A percentile compares a stretch with the other conserved stretches of the same genome.
phyloP scores from a whole-genome alignment of 2,329 filamentous ascomycete species.

The Trichoderma sp. region DNA sequence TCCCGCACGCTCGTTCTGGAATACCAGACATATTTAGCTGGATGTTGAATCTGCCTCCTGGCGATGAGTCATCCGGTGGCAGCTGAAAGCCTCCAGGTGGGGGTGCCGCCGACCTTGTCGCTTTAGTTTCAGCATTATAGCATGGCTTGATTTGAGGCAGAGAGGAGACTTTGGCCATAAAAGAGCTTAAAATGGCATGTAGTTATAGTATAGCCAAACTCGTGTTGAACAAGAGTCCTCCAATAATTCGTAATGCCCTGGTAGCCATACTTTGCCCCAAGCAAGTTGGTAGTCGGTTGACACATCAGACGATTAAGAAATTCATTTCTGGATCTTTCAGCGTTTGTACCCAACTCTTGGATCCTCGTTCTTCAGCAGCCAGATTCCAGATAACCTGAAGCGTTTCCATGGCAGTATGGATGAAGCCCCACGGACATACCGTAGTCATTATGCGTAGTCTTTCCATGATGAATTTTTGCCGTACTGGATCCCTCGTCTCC shows the following conservation, averaged over 20 bases:
- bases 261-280: neutral
- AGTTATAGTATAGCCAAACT: neutral
- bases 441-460: slow-evolving; percentile 42
- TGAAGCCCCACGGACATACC: slow-evolving; percentile 49
- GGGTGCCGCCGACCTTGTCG: neutral
- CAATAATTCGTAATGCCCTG: neutral
- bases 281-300: neutral
- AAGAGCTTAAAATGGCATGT: neutral
- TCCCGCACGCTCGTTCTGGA: neutral
- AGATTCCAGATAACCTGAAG: slow-evolving; percentile 44
- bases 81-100: neutral
- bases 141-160: neutral
- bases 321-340: slow-evolving; percentile 43
- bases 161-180: no score
- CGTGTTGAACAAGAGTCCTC: neutral
- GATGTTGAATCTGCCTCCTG: neutral
- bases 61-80: slow-evolving; percentile 8
- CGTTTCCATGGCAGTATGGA: slow-evolving; percentile 47
- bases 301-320: slow-evolving; percentile 41
- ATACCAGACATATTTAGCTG: neutral
- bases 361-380: slow-evolving; percentile 33
- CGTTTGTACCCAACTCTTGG: slow-evolving; percentile 44
- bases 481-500: slow-evolving; percentile 43
- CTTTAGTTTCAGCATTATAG: neutral
- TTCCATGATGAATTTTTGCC: slow-evolving; percentile 49